A percentile compares a stretch with the other conserved stretches of the same genome.
phyloP scores from a whole-genome alignment of 306 rosid species.

The Oxytropis ochrocephala region DNA sequence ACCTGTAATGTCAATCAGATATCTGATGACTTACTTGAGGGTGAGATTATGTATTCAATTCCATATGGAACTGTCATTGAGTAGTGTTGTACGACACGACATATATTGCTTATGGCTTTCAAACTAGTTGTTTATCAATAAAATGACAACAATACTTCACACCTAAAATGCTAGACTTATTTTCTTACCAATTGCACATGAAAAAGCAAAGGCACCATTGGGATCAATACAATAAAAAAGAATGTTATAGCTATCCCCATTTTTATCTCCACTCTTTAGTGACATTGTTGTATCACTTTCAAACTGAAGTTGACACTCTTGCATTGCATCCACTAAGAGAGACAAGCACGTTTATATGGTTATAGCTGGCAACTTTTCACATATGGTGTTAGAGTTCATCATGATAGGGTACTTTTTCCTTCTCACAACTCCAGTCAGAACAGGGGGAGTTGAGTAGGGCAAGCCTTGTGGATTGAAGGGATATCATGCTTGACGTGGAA shows the following conservation, averaged over 20 bases:
- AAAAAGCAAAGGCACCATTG: slow-evolving; percentile 6
- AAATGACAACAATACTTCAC: background rate
- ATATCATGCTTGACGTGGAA: slow-evolving; percentile 60
- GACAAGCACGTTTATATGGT: background rate
- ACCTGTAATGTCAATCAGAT: background rate
- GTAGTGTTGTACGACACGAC: background rate
- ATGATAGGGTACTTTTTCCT: slow-evolving; percentile 31
- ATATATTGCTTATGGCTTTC: slow-evolving; percentile 4
- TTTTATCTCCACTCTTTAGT: slow-evolving; percentile 9
- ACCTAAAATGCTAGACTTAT: slow-evolving; percentile 17
- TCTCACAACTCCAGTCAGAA: slow-evolving; percentile 34
- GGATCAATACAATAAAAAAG: slow-evolving; percentile 14
- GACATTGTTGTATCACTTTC: background rate
- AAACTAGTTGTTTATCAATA: background rate
- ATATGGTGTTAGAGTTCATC: slow-evolving; percentile 39
- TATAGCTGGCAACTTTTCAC: background rate
- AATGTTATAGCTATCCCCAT: background rate
- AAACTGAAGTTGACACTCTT: slow-evolving; percentile 11
- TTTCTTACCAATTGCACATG: slow-evolving; percentile 9
- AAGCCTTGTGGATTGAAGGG: slow-evolving; percentile 76
- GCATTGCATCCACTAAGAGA: background rate
- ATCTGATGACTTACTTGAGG: background rate
- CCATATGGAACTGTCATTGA: background rate
- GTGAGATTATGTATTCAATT: slow-evolving; percentile 16
- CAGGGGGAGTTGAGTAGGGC: slow-evolving; percentile 67